Evolutionary conservation across 179 eudicot species (phyloP).

Genomic region (Gypsophila paniculata): DNA sequence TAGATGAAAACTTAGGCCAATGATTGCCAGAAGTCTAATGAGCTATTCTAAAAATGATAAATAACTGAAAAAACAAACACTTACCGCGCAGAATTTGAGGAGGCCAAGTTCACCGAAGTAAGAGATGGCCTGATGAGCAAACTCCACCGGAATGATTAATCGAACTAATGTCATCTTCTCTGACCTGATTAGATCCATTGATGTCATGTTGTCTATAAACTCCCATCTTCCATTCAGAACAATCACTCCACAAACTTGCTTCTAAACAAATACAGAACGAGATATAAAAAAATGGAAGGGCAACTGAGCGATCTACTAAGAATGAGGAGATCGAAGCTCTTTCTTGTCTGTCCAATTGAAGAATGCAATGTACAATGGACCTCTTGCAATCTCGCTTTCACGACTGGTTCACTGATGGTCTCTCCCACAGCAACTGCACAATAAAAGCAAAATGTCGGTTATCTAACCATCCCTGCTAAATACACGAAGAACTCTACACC

Average conservation of each 20-base stretch:
- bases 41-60: no score
- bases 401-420: not conserved
- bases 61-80: no score
- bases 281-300: not conserved
- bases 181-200: conserved; percentile 86
- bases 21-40: no score
- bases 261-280: not conserved
- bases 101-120: conserved; percentile 91
- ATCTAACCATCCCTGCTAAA: no score
- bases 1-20: no score
- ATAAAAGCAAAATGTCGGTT: no score
- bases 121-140: conserved; percentile 85
- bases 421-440: conserved; percentile 11
- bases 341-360: not conserved
- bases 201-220: conserved; percentile 15
- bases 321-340: not conserved
- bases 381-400: not conserved
- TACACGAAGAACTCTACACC: no score
- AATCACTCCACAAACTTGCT: not conserved
- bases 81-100: conserved; percentile 79
- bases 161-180: conserved; percentile 82
- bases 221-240: conserved; percentile 15
- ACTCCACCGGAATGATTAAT: conserved; percentile 81
- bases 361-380: not conserved
- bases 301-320: not conserved